Conservation (phyloP, 2,329 filamentous ascomycete genomes). For the Paecilomyces niveus region DNA sequence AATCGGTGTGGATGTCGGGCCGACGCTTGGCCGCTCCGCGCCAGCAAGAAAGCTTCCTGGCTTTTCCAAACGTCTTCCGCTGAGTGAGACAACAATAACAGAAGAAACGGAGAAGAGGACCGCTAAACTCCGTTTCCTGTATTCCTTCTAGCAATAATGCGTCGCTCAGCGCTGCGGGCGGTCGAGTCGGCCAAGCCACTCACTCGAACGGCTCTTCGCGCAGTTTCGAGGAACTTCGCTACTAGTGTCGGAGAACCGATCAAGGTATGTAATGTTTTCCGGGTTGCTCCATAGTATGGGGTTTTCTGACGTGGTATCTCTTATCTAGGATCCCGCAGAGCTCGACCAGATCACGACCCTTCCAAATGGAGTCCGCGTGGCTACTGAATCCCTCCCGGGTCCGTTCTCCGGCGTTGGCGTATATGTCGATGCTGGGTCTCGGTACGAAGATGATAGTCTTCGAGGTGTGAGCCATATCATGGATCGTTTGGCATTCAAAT, state of each 20-base stretch:
- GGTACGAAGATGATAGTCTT: slow-evolving; percentile 80
- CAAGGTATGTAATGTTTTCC: slow-evolving; percentile 23
- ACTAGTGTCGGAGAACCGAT: slow-evolving; percentile 22
- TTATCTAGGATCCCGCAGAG: slow-evolving; percentile 66
- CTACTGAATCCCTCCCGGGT: slow-evolving; percentile 87
- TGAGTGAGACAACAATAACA: neutral
- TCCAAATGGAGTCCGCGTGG: slow-evolving; percentile 86
- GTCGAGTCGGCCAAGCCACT: slow-evolving; percentile 32
- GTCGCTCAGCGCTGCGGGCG: slow-evolving; percentile 33
- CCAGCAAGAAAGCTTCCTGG: neutral
- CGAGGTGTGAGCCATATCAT: slow-evolving; percentile 93
- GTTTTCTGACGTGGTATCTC: neutral
- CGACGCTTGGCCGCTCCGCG: neutral
- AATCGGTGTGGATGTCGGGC: neutral
- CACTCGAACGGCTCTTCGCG: slow-evolving; percentile 22
- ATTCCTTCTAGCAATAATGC: slow-evolving; percentile 17
- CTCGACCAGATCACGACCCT: slow-evolving; percentile 83
- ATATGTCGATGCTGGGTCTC: slow-evolving; percentile 90
- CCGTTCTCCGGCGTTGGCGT: slow-evolving; percentile 93
- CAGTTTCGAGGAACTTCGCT: slow-evolving; percentile 28
- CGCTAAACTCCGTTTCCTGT: neutral
- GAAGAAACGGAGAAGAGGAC: neutral
- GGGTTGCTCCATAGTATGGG: neutral
- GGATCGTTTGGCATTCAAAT: slow-evolving; percentile 91
- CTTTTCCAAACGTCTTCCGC: neutral